Evolutionary conservation across 1,139 yeast species (phyloP).

Genomic region (Suhomyces wounanorum): DNA sequence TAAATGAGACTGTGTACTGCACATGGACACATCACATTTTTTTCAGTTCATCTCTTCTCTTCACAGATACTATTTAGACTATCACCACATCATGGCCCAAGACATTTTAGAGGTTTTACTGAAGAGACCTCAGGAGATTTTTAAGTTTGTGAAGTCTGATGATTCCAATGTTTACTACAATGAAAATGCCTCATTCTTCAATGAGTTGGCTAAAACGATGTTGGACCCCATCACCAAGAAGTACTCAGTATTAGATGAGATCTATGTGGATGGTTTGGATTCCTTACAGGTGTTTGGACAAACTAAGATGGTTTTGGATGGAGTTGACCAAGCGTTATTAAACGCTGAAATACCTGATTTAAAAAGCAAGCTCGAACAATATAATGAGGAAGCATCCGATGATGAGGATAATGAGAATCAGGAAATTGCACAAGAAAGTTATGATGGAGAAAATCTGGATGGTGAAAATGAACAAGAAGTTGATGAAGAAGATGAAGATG

Average conservation of each 20-base stretch:
- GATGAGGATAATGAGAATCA: slow-evolving; percentile 23
- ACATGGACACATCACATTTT: slow-evolving; percentile 6
- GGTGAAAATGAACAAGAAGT: slow-evolving; percentile 22
- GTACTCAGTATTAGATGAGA: slow-evolving; percentile 76
- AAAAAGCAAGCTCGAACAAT: slow-evolving; percentile 27
- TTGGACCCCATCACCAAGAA: slow-evolving; percentile 66
- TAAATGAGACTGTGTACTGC: slow-evolving; percentile 3
- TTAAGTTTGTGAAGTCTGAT: slow-evolving; percentile 21
- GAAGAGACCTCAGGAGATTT: slow-evolving; percentile 31
- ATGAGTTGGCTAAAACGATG: slow-evolving; percentile 49
- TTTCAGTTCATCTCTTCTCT: slow-evolving; percentile 12
- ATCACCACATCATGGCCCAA: slow-evolving; percentile 17
- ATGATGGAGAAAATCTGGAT: slow-evolving; percentile 17
- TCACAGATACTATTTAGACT: background rate
- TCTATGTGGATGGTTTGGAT: slow-evolving; percentile 83
- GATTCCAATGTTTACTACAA: slow-evolving; percentile 13
- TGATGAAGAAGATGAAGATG: slow-evolving; percentile 18
- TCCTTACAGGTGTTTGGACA: slow-evolving; percentile 95
- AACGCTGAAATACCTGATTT: slow-evolving; percentile 48
- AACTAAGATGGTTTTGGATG: slow-evolving; percentile 77
- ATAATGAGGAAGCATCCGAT: slow-evolving; percentile 21
- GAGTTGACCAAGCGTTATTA: slow-evolving; percentile 59
- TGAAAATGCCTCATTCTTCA: slow-evolving; percentile 25
- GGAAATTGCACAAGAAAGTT: slow-evolving; percentile 16
- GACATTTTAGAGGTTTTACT: slow-evolving; percentile 23